These are phyloP conservation scores for Saksenaea oblongispora DNA, from an alignment of 371 early-diverging fungal genomes.

Conservation along the genomic window DNA sequence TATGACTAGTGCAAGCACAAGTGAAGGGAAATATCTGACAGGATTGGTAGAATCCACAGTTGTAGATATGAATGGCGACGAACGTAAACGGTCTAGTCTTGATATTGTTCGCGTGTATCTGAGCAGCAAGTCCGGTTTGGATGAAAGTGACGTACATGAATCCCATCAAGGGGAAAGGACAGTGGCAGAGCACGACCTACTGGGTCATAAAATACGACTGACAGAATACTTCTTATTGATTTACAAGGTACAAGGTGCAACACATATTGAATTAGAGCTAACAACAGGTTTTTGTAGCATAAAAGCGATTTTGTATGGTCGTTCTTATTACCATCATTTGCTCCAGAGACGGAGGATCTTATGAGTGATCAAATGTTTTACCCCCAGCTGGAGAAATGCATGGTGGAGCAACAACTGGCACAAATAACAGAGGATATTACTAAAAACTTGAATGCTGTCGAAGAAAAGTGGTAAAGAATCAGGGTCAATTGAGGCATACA, in stretches of 20 bases:
- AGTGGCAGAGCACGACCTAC: no score
- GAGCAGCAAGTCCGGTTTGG: slow-evolving; percentile 16
- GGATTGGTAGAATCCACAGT: slow-evolving; percentile 30
- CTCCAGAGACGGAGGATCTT: slow-evolving; percentile 24
- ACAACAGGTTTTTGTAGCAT: slow-evolving; percentile 19
- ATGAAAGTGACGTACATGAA: slow-evolving; percentile 3
- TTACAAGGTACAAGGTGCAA: slow-evolving; percentile 47
- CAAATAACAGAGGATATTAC: slow-evolving; percentile 15
- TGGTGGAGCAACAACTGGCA: slow-evolving; percentile 28
- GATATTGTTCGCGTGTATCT: slow-evolving; percentile 49
- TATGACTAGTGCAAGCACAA: not conserved
- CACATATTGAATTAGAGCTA: not conserved
- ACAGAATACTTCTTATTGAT: slow-evolving; percentile 52
- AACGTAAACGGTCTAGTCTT: slow-evolving; percentile 17
- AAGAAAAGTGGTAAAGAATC: slow-evolving; percentile 37
- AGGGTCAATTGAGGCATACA: not conserved
- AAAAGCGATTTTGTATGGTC: slow-evolving; percentile 39
- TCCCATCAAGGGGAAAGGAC: slow-evolving; percentile 12
- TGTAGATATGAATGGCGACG: slow-evolving; percentile 35
- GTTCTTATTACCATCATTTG: slow-evolving; percentile 33
- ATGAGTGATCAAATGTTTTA: slow-evolving; percentile 30
- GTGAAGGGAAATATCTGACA: slow-evolving; percentile 32
- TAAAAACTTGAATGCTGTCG: slow-evolving; percentile 20
- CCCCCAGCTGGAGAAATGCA: slow-evolving; percentile 21
- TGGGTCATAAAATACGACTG: slow-evolving; percentile 7